Conservation (phyloP, 139 green algal species). For the Auxenochlorella pyrenoidosa region DNA sequence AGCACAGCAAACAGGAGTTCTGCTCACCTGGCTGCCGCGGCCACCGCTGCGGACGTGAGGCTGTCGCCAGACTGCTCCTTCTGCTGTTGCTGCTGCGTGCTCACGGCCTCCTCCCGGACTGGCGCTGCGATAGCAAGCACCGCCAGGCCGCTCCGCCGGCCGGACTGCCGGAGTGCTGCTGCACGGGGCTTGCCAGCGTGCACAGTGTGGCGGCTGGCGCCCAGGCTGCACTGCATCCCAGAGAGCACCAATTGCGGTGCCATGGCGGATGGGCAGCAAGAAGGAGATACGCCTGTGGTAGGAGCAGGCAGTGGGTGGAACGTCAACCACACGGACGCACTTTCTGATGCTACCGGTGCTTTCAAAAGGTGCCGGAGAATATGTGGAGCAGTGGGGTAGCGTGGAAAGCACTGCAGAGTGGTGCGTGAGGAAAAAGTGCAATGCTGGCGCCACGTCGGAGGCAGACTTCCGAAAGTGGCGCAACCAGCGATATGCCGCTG, state of each 20-base stretch:
- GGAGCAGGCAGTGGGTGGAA: not conserved
- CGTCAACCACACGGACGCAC: too few species aligned
- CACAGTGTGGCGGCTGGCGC: not conserved
- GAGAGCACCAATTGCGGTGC: too few species aligned
- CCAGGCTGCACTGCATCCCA: not conserved
- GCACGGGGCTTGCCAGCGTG: not conserved
- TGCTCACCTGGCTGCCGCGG: not conserved
- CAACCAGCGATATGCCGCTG: too few species aligned
- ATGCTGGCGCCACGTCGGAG: too few species aligned
- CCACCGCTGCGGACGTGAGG: not conserved
- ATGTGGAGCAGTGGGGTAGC: too few species aligned
- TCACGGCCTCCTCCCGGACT: not conserved
- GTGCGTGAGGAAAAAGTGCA: too few species aligned
- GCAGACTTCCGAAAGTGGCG: too few species aligned
- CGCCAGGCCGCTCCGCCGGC: not conserved
- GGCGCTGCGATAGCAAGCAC: slow-evolving; percentile 10
- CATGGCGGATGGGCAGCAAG: too few species aligned
- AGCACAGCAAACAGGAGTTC: too few species aligned
- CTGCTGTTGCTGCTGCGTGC: not conserved
- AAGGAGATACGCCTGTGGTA: not conserved
- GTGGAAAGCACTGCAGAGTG: too few species aligned
- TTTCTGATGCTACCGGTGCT: too few species aligned
- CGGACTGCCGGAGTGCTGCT: not conserved
- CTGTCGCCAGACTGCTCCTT: not conserved
- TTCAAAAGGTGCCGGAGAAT: too few species aligned